These are phyloP conservation scores for Emmonsiellopsis sp. DNA, from an alignment of 2,329 filamentous ascomycete genomes.

Conservation along the genomic window DNA sequence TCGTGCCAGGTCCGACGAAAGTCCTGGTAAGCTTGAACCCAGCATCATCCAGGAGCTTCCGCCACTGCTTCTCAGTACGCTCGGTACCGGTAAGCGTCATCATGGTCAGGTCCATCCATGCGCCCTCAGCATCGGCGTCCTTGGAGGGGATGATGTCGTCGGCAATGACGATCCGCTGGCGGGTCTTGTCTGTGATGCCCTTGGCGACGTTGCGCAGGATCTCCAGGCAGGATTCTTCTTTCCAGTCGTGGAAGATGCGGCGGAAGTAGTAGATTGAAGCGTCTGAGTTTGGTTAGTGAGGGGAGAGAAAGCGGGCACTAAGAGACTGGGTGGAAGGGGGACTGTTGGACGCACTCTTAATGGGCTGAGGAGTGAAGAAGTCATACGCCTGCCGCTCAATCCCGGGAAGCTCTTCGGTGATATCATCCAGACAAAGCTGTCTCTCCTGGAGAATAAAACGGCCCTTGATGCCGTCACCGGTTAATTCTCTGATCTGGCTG, in stretches of 20 bases:
- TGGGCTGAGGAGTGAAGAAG: constrained; percentile 16
- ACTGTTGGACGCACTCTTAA: constrained; percentile 12
- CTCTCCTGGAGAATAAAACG: constrained; percentile 28
- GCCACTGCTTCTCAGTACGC: constrained; percentile 14
- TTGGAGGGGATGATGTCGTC: constrained; percentile 16
- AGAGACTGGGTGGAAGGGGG: not conserved
- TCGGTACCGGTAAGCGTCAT: constrained; percentile 16
- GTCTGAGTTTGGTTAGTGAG: constrained; percentile 6
- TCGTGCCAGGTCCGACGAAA: not conserved
- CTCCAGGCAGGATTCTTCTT: constrained; percentile 8
- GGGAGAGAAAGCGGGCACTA: not conserved
- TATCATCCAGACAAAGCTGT: constrained; percentile 25
- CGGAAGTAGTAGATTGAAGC: constrained; percentile 24
- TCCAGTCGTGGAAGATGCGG: constrained; percentile 25
- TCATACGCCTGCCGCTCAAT: constrained; percentile 15
- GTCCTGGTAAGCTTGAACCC: constrained; percentile 10
- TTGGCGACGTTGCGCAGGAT: constrained; percentile 13
- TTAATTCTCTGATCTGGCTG: constrained; percentile 16
- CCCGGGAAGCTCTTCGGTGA: constrained; percentile 6
- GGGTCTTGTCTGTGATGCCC: constrained; percentile 13
- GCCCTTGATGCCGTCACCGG: constrained; percentile 20
- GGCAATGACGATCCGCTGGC: constrained; percentile 13
- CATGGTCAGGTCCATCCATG: constrained; percentile 15
- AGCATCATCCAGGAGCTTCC: constrained; percentile 11
- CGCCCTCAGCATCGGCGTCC: constrained; percentile 11